Evolutionary conservation across 1,284 basidiomycete species (phyloP), one percentile per base, ranked within the genome.

Genomic region (Cutaneotrichosporon cutaneum): DNA sequence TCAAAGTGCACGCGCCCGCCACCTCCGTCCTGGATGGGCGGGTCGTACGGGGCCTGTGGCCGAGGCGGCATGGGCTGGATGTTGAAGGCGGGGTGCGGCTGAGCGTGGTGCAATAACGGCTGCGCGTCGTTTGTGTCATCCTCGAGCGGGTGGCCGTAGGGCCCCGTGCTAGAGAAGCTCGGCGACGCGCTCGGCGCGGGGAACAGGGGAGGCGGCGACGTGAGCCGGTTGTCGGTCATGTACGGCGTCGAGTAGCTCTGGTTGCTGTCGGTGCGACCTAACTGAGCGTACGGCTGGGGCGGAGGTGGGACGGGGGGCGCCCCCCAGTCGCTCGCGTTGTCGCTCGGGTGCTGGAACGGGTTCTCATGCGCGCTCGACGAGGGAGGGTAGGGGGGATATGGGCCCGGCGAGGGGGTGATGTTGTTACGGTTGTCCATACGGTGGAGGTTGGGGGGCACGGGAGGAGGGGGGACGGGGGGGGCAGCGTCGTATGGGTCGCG

Each of bases 111-210:
- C 0, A 78, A 56, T 1, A 78, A 62, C 3, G 76, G 76, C 11
- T 71, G 71, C 32, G 70, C 69, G 61, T 78, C 76, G 60, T 70
- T 73, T 35, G 68, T 65, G 60, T 77, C 75, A 52, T 75, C 76
- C 4, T 67, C 63, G 10, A 70, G 66, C 14, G 33, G n/a, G 1
- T 54, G 42, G 22, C 33, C 44, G 44, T 56, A 53, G 21, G 18
- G 39, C 1, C 32, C 32, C 4, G 44, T 22, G 21, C 33, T 22
- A 14, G 52, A 36, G 14, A 54, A 39, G 35, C 52, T 16, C 30
- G 27, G 45, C 11, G n/a, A n/a, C 14, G 54, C 8, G 36, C 24
- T 35, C 32, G 32, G 42, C 13, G 56, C 51, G 10, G 67, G 71
- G 22, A 72, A 44, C 44, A 76, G 56, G 26, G 74, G 74, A 22